These are phyloP conservation scores for Pythium periplocum DNA, from an alignment of 352 stramenopile genomes.

Conservation along the genomic window DNA sequence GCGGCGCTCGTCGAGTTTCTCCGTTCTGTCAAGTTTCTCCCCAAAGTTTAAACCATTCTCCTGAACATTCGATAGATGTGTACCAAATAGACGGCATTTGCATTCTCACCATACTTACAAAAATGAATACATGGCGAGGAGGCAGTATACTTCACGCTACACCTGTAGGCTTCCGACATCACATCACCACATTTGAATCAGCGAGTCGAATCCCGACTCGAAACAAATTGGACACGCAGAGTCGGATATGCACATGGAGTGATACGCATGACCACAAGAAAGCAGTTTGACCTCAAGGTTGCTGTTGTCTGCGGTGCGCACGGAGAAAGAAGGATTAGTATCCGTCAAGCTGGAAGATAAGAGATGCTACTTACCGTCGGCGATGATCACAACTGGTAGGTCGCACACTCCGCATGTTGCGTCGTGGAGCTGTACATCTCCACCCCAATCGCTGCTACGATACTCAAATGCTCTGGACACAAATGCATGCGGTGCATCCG, in stretches of 20 bases:
- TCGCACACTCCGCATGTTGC: conserved; percentile 67
- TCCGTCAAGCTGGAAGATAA: too few relatives aligned
- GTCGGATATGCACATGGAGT: conserved; percentile 57
- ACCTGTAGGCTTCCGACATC: too few relatives aligned
- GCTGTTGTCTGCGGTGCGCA: conserved; percentile 38
- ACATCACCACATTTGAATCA: conserved; percentile 14
- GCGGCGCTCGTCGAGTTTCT: conserved; percentile 56
- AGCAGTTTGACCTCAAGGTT: conserved; percentile 76
- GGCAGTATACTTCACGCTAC: too few relatives aligned
- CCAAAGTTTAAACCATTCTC: too few relatives aligned
- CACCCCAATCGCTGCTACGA: conserved; percentile 82
- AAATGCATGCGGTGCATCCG: background rate
- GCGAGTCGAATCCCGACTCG: conserved; percentile 38
- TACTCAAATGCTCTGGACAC: conserved; percentile 61
- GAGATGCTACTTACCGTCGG: conserved; percentile 36
- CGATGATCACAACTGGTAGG: conserved; percentile 77
- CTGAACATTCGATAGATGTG: too few relatives aligned
- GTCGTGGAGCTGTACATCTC: conserved; percentile 82
- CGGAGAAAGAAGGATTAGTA: too few relatives aligned
- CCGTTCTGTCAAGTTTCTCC: conserved; percentile 11
- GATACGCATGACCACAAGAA: conserved; percentile 78
- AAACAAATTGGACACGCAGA: conserved; percentile 66
- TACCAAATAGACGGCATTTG: too few relatives aligned
- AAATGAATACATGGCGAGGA: too few relatives aligned
- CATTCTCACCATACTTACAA: too few relatives aligned